A percentile compares a stretch with the other conserved stretches of the same genome.
phyloP scores from a whole-genome alignment of 352 stramenopile species.

The Peronospora destructor region DNA sequence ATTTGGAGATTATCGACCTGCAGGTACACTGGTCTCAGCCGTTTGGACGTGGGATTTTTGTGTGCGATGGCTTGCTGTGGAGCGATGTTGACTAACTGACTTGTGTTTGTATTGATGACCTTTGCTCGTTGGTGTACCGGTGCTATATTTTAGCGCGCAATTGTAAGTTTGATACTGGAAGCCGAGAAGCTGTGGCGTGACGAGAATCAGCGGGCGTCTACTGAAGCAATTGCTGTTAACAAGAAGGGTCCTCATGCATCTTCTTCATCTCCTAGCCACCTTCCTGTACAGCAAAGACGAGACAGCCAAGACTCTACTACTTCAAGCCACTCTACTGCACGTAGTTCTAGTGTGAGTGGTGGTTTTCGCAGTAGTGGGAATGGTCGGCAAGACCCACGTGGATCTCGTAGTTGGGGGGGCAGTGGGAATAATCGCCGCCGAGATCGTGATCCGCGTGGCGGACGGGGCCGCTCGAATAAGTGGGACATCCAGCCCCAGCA shows the following conservation, averaged over 20 bases:
- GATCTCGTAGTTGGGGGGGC: constrained; percentile 22
- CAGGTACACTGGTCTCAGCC: constrained; percentile 33
- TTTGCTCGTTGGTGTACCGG: constrained; percentile 7
- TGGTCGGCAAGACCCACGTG: constrained; percentile 22
- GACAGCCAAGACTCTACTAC: constrained; percentile 34
- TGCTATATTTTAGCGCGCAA: constrained; percentile 37
- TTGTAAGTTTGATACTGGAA: constrained; percentile 64
- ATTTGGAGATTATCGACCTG: constrained; percentile 33
- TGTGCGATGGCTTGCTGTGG: background rate
- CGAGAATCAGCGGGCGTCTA: constrained; percentile 27
- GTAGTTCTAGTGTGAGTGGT: constrained; percentile 29
- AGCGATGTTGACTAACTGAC: constrained; percentile 5
- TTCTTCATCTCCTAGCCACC: constrained; percentile 13
- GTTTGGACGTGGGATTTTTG: constrained; percentile 1
- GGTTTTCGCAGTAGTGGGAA: constrained; percentile 11
- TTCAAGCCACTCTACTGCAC: constrained; percentile 33
- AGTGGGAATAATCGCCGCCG: constrained; percentile 23
- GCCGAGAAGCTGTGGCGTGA: constrained; percentile 58
- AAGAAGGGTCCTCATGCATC: constrained; percentile 21
- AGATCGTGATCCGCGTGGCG: constrained; percentile 29
- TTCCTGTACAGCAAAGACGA: constrained; percentile 16
- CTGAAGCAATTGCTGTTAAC: constrained; percentile 12
- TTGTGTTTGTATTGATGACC: constrained; percentile 6
- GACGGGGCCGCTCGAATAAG: constrained; percentile 29
- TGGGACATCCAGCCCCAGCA: constrained; percentile 33